Conservation (phyloP, 305 asterid genomes). For the Caryopteris hybrid region DNA sequence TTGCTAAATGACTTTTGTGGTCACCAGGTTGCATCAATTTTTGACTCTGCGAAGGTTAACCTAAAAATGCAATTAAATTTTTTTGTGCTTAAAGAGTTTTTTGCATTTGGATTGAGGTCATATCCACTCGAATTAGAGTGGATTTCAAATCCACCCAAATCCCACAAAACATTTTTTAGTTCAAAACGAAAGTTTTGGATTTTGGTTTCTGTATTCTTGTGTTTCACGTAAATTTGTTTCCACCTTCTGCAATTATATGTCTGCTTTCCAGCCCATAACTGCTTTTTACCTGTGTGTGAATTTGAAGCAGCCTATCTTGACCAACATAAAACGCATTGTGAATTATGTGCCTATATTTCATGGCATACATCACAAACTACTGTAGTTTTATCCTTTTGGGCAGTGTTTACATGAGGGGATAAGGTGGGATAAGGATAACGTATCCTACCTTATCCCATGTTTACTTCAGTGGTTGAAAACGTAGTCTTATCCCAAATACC, state of each 20-base stretch:
- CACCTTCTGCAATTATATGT: neutral
- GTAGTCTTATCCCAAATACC: too few relatives aligned
- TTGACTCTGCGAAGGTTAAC: neutral
- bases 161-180: too few relatives aligned
- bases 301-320: conserved; percentile 1
- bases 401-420: too few relatives aligned
- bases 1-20: neutral
- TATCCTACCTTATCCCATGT: too few relatives aligned
- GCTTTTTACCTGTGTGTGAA: neutral
- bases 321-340: neutral
- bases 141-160: too few relatives aligned
- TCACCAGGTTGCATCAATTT: neutral
- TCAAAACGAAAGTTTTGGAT: neutral
- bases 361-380: conserved; percentile 6
- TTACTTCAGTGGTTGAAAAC: too few relatives aligned
- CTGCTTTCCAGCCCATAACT: neutral
- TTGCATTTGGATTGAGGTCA: neutral
- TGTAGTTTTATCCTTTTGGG: too few relatives aligned
- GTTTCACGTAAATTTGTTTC: neutral
- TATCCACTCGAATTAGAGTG: too few relatives aligned
- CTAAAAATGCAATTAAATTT: neutral
- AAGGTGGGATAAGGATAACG: too few relatives aligned
- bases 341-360: neutral
- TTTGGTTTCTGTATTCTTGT: neutral
- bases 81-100: neutral